Percentiles rank a stretch among this genome's conserved stretches.
These are phyloP conservation scores for Fraxinus americana DNA, from an alignment of 257 asterid genomes.

Conservation along the genomic window DNA sequence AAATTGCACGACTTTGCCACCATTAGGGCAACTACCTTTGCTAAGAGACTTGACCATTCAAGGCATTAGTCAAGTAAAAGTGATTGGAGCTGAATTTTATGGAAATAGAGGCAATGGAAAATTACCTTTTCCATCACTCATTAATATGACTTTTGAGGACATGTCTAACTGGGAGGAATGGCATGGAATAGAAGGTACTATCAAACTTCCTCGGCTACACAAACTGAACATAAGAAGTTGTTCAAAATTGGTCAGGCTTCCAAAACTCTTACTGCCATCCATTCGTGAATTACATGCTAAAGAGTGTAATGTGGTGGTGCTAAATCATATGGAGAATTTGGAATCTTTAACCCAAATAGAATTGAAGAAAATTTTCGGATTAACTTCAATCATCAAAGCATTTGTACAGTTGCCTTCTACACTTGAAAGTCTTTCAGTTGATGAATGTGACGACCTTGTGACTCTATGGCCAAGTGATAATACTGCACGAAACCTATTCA, in stretches of 20 bases:
- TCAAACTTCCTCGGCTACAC: background rate
- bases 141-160: slow-evolving; percentile 21
- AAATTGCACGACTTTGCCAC: slow-evolving; percentile 22
- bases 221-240: slow-evolving; percentile 10
- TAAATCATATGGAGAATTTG: slow-evolving; percentile 4
- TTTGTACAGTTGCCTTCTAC: slow-evolving; percentile 7
- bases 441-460: slow-evolving; percentile 6
- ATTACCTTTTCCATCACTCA: slow-evolving; percentile 27
- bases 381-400: too few species aligned
- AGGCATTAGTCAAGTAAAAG: slow-evolving; percentile 16
- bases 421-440: slow-evolving; percentile 10
- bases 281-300: background rate
- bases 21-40: slow-evolving; percentile 26
- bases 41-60: slow-evolving; percentile 23
- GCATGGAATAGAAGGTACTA: background rate
- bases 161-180: slow-evolving; percentile 33
- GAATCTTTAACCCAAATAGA: slow-evolving; percentile 10
- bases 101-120: background rate
- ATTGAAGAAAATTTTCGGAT: background rate
- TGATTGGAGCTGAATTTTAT: slow-evolving; percentile 21
- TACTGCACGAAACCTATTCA: slow-evolving; percentile 2
- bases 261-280: slow-evolving; percentile 10
- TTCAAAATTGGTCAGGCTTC: slow-evolving; percentile 16
- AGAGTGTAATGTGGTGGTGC: too few species aligned
- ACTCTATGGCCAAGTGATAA: slow-evolving; percentile 16